These are phyloP conservation scores for Bidens hawaiensis DNA, from an alignment of 140 eudicot species.

Conservation along the genomic window DNA sequence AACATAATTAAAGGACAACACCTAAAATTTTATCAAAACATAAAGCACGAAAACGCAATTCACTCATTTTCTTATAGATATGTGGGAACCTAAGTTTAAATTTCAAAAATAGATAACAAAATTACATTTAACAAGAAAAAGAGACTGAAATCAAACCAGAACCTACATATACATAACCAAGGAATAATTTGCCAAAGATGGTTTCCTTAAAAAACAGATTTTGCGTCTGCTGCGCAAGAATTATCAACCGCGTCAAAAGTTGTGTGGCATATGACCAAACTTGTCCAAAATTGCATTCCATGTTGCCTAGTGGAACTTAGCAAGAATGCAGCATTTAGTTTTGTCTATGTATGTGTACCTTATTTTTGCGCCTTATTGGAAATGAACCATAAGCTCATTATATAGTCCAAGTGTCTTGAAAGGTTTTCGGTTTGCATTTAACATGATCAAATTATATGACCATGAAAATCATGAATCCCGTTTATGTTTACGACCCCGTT, in stretches of 20 bases:
- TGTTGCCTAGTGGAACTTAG: background rate
- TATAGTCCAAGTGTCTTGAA: too few species aligned
- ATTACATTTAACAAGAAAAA: background rate
- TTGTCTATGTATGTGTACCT: background rate
- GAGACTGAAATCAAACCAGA: background rate
- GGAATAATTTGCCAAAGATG: background rate
- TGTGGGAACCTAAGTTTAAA: too few species aligned
- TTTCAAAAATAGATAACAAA: background rate
- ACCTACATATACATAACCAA: background rate
- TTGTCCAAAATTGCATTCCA: background rate
- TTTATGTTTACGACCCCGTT: too few species aligned
- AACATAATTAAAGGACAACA: too few species aligned
- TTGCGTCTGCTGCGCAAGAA: background rate
- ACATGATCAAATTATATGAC: too few species aligned
- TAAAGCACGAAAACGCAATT: too few species aligned
- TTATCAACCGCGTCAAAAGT: background rate
- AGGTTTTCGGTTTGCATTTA: too few species aligned
- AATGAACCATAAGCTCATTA: too few species aligned
- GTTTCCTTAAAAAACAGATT: background rate
- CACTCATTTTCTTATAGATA: too few species aligned
- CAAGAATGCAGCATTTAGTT: background rate
- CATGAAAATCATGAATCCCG: too few species aligned
- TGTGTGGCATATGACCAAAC: background rate
- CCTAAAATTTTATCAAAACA: too few species aligned
- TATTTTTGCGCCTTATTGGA: background rate